A percentile compares a stretch with the other conserved stretches of the same genome.
phyloP scores from a whole-genome alignment of 1,139 yeast species.

The Candida labiduridarum region DNA sequence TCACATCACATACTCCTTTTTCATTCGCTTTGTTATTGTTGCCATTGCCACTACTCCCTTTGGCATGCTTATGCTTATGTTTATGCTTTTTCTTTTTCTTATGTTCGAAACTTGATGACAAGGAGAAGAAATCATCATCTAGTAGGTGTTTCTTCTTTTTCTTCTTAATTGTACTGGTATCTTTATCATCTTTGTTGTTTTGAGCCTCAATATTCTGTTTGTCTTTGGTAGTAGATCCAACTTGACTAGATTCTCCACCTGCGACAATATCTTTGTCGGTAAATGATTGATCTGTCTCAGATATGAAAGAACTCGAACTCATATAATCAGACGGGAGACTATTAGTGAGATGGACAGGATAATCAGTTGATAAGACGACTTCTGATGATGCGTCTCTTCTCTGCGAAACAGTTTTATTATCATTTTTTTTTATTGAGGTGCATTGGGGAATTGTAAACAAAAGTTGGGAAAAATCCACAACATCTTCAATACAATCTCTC shows the following conservation, averaged over 20 bases:
- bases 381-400: too few relatives aligned
- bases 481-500: not conserved
- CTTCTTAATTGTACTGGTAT: conserved; percentile 1
- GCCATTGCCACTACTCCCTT: not conserved
- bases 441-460: too few relatives aligned
- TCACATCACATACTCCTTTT: not conserved
- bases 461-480: not conserved
- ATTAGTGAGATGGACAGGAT: too few relatives aligned
- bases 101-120: conserved; percentile 18
- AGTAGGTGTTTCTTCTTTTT: conserved; percentile 12
- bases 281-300: not conserved
- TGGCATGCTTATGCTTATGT: conserved; percentile 12
- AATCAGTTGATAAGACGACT: not conserved
- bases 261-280: not conserved
- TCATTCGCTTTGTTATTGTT: not conserved
- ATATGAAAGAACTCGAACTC: not conserved
- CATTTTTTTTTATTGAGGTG: too few relatives aligned
- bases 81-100: conserved; percentile 26
- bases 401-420: too few relatives aligned
- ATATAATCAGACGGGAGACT: not conserved
- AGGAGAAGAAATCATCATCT: conserved; percentile 36
- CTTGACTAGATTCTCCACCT: not conserved
- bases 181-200: not conserved
- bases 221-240: not conserved
- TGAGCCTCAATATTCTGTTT: not conserved